Evolutionary conservation across 2,329 filamentous ascomycete genomes (phyloP).

Genomic region (Apiospora kogelbergensis): DNA sequence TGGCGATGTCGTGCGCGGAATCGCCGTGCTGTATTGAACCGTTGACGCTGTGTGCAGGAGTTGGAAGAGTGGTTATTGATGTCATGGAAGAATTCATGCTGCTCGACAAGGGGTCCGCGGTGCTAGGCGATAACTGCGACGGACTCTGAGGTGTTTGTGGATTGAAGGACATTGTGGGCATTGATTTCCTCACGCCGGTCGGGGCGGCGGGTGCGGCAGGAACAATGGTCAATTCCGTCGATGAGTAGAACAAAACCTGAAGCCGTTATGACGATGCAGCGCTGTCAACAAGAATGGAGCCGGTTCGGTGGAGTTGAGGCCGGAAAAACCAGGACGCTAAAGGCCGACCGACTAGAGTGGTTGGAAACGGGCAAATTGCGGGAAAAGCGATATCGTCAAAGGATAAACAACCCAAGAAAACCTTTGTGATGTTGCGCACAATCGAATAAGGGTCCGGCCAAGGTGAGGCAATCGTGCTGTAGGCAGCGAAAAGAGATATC

Average conservation of each 20-base stretch:
- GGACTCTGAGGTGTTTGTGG: constrained; percentile 68
- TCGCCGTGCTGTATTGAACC: constrained; percentile 49
- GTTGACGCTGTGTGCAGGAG: constrained; percentile 63
- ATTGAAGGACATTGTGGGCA: constrained; percentile 63
- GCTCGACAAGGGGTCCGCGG: constrained; percentile 49
- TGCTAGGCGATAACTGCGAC: constrained; percentile 59
- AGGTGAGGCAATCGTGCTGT: not conserved
- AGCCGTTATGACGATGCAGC: constrained; percentile 9
- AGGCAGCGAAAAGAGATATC: not conserved
- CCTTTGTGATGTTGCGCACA: not conserved
- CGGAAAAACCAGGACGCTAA: constrained; percentile 11
- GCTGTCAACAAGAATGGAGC: constrained; percentile 2
- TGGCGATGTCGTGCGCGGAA: constrained; percentile 40
- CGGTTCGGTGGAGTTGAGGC: constrained; percentile 8
- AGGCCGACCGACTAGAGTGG: constrained; percentile 10
- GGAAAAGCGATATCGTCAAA: constrained; percentile 8
- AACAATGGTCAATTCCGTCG: not conserved
- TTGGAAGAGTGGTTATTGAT: constrained; percentile 56
- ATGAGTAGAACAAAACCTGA: constrained; percentile 1
- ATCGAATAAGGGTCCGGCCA: not conserved
- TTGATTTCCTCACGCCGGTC: constrained; percentile 26
- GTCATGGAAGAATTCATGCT: constrained; percentile 54
- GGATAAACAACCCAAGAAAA: constrained; percentile 8
- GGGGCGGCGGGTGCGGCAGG: constrained; percentile 8
- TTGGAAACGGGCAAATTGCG: constrained; percentile 3